Evolutionary conservation across 2,329 filamentous ascomycete genomes (phyloP), one percentile per base, ranked within the genome.

Genomic region (Fusarium robinianum): DNA sequence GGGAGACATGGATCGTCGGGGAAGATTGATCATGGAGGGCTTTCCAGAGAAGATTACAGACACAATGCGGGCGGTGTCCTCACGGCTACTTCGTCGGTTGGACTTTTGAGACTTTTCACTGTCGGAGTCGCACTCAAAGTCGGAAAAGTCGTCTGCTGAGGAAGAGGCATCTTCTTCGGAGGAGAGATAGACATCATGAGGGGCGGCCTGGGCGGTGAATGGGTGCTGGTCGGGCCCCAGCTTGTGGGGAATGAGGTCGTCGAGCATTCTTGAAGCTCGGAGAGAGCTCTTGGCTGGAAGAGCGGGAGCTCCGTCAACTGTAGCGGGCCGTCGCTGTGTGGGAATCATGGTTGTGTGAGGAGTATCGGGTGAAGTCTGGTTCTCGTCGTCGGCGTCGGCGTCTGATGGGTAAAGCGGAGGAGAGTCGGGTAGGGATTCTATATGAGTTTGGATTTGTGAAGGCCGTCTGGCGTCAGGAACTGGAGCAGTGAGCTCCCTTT

Each of bases 151-250:
- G 63, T 81, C 81, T 31, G 78, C 77, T 12, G 78, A 80, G 2
- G 81, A 81, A 2, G 81, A 84, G 19, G 75, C 80, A 51, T 84
- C 82, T 61, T 85, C 82, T 54, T 85, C 82, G 0, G 80, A 84
- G 2, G 81, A 84, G 17, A 85, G 75, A 63, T 85, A 85, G 45
- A 80, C 60, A 43, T 82, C 77, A 62, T 83, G 80, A 5, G 80
- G 77, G 2, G 73, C 69, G 15, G 71, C 67, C 32, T 72, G 67
- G 10, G 67, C 58, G 32, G 54, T 47, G 27, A 60, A 50, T 12
- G 68, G 58, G 26, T 66, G 61, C 16, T 64, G 65, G 23, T 64
- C 59, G 16, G 48, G 25, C 18, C 57, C 42, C 26, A 66, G 26
- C 60, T 69, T 69, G 30, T 63, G 61, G 24, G 63, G 29, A 19